These are phyloP conservation scores for Collybia mongolica DNA, from an alignment of 768 basidiomycete species.

Conservation along the genomic window DNA sequence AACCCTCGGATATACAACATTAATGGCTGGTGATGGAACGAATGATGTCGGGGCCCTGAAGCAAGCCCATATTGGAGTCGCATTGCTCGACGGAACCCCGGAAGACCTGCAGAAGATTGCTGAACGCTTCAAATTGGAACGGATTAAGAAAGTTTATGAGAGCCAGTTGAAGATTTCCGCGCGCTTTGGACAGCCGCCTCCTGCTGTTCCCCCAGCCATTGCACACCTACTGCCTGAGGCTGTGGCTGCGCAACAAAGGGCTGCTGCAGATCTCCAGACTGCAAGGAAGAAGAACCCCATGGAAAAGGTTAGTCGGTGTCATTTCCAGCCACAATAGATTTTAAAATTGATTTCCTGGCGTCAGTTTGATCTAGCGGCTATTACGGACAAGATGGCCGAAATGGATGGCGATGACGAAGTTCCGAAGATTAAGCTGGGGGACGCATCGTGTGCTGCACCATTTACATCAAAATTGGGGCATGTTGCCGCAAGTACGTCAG, in stretches of 20 bases:
- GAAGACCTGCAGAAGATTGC: conserved; percentile 94
- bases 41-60: conserved; percentile 99
- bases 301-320: conserved; percentile 67
- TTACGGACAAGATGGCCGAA: conserved; percentile 84
- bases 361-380: conserved; percentile 41
- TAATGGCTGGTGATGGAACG: conserved; percentile 99
- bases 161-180: conserved; percentile 89
- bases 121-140: conserved; percentile 84
- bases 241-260: conserved; percentile 85
- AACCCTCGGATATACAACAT: conserved; percentile 83
- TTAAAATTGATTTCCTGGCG: conserved; percentile 1
- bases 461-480: conserved; percentile 99
- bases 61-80: conserved; percentile 96
- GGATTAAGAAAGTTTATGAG: conserved; percentile 97
- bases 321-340: background rate
- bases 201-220: conserved; percentile 87
- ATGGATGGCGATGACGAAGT: conserved; percentile 95
- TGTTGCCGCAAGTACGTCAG: conserved; percentile 84
- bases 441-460: conserved; percentile 97
- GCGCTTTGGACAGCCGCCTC: conserved; percentile 90
- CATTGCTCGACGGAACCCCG: conserved; percentile 78
- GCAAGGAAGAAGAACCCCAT: conserved; percentile 84
- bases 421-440: conserved; percentile 99
- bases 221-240: conserved; percentile 88
- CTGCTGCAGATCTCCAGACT: conserved; percentile 55